Base-by-base conservation (phyloP, 2,329 filamentous ascomycete species). In the Cladophialophora carrionii region DNA sequence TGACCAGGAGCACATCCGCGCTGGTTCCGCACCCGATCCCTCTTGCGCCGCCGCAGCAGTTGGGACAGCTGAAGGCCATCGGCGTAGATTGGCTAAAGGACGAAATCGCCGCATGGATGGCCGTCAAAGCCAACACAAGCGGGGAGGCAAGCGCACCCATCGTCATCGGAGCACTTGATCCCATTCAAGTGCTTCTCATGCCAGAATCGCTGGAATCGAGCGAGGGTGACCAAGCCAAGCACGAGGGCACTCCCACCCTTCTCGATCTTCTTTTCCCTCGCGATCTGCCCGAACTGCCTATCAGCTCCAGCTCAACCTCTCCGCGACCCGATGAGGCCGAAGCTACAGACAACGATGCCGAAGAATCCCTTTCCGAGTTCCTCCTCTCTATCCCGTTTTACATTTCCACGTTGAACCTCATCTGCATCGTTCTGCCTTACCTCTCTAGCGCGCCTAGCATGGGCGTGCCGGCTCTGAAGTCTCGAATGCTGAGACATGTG, bases 21-120 rank as follows among this genome's bases (percentile, higher is more conserved):
- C 54, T 69, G 37, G 51, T 67, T 26, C 68, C 63, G 20, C 67
- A 66, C 55, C 68, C 66, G 4, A 71, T 68, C 32, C 63, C 65
- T 4, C 62, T 66, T 4, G 60, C 59, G 17, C 65, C 64, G 22
- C 70, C 61, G 1, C 66, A 67, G 57, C 66, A 68, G 43, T 20
- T 62, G 37, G 69, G 65, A 3, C 54, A 52, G 3, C 63, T 72
- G 64, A 71, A 70, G 51, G 64, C 69, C 24, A 63, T 72, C 8
- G 70, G 69, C n/a, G 65, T 69, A n/a, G 67, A 71, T 26, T 72
- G 71, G 71, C 57, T 72, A 54, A 72, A 72, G 55, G 65, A 65
- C 29, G 70, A 72, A 43, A 64, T 72, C 49, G 48, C 58, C 10
- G 49, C 49, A 8, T 65, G 49, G 57, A 62, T 62, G 22, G 22